These are phyloP conservation scores for Brassica napus DNA, from an alignment of 345 rosid species.

Conservation along the genomic window Da-Ae NC_063443.1:17669001-17669500, in stretches of 20 bases:
- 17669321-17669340: slow-evolving; percentile 56
- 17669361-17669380: slow-evolving; percentile 38
- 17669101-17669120: slow-evolving; percentile 81
- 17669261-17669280: slow-evolving; percentile 64
- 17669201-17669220: not conserved
- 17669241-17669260: slow-evolving; percentile 37
- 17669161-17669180: slow-evolving; percentile 15
- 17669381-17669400: slow-evolving; percentile 47
- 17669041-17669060: not conserved
- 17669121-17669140: slow-evolving; percentile 84
- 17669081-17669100: slow-evolving; percentile 50
- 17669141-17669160: slow-evolving; percentile 90
- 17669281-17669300: slow-evolving; percentile 89
- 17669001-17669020: slow-evolving; percentile 39
- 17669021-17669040: not conserved
- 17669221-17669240: slow-evolving; percentile 4
- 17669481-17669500: slow-evolving; percentile 29
- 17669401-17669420: slow-evolving; percentile 35
- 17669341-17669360: slow-evolving; percentile 31
- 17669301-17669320: slow-evolving; percentile 92
- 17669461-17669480: slow-evolving; percentile 48
- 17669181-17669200: slow-evolving; percentile 5
- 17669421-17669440: not conserved
- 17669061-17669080: not conserved
- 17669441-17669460: not conserved